Evolutionary conservation across 192 early-diverging fungal genomes (phyloP).

Genomic region (Backusella tarrabulga): DNA sequence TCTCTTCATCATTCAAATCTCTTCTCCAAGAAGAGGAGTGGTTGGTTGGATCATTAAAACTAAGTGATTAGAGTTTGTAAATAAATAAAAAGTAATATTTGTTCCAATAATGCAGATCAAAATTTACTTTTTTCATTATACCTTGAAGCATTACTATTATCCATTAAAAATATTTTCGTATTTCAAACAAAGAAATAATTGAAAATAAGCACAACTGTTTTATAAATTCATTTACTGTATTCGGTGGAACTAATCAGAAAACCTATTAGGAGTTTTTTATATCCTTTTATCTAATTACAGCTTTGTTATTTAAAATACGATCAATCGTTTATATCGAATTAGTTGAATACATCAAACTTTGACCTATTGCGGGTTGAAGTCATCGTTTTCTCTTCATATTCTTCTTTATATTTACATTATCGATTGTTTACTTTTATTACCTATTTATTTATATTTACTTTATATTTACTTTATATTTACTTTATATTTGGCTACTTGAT

Average conservation of each 20-base stretch:
- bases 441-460: background rate
- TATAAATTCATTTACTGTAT: background rate
- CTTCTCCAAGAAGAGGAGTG: background rate
- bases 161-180: background rate
- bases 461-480: background rate
- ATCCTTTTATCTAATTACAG: background rate
- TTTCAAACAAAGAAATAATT: slow-evolving; percentile 1
- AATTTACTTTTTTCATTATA: background rate
- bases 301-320: background rate
- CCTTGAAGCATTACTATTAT: background rate
- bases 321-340: too few species aligned
- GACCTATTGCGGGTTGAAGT: background rate
- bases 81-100: background rate
- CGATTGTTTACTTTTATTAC: background rate
- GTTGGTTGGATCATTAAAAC: background rate
- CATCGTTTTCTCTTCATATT: background rate
- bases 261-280: background rate
- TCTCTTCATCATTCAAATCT: background rate
- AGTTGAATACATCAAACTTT: background rate
- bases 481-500: background rate
- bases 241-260: background rate
- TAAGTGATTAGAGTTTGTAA: background rate
- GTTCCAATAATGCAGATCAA: background rate
- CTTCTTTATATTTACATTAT: background rate
- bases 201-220: background rate